Evolutionary conservation across 169 alveolate species (phyloP), one percentile per base, ranked within the genome.

Genomic region (Cryptosporidium muris): DNA sequence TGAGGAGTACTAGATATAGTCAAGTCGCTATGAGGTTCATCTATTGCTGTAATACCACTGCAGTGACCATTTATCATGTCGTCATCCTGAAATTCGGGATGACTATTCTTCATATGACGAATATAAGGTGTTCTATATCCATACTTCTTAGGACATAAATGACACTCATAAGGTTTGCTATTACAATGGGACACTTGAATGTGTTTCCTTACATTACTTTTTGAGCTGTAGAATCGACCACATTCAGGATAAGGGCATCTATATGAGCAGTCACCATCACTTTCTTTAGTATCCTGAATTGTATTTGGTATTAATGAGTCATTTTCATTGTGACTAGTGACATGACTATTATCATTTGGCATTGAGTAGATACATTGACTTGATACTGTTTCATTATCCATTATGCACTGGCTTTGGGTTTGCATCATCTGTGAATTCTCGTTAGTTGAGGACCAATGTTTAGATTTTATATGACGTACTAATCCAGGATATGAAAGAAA

Each of bases 201-300:
- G 45, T 74, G 85, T 43, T 74, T 74, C 48, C 85, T 74, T 43
- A 74, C 85, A 74, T 74, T 74, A 38, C 85, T 74, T 63, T 74
- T 74, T 34, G 85, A 74, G 60, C 85, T 74, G 60, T 74, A 74
- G 60, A 74, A 74, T 58, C 85, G 38, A 25, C 85, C 85, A 74
- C 85, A 74, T 48, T 74, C 85, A 40, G 85, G 85, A 60, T 74
- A 74, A 58, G 85, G 85, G 48, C 85, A 74, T 42, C 85, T 74
- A 74, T 74, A 74, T n/a, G 85, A 74, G 48, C 85, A 74, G 60
- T 74, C 85, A 74, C 54, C 45, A 48, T 74, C 85, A 12, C 85
- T 74, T 58, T 74, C 85, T 58, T 74, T 74, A 47, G 42, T 74
- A 58, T 74, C 85, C 12, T 63, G 74, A 43, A 74, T 74, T 60